Conservation (phyloP, 306 rosid genomes). For the Mimosa bimucronata region DNA sequence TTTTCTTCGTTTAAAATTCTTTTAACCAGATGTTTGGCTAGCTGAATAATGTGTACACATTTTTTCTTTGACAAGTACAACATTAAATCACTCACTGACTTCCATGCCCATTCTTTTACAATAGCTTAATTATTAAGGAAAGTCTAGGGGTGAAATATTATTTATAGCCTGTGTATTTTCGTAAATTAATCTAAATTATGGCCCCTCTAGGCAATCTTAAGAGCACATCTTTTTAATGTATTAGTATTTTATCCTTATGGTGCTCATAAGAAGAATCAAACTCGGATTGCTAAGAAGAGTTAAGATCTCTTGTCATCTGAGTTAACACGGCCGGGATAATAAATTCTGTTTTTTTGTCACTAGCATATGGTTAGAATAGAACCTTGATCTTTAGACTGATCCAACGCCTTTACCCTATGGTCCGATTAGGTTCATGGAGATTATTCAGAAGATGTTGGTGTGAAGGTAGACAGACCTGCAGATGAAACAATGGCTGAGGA, state of each 20-base stretch:
- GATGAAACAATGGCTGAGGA: conserved; percentile 67
- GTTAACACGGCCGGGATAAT: background rate
- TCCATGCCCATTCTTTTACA: background rate
- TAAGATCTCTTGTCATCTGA: background rate
- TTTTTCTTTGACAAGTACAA: background rate
- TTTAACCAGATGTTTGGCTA: background rate
- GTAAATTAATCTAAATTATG: background rate
- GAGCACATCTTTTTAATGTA: background rate
- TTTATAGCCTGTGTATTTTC: background rate
- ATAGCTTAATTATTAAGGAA: too few relatives aligned
- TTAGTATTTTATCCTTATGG: background rate
- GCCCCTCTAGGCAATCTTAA: background rate
- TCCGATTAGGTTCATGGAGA: conserved; percentile 80
- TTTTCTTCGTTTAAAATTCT: background rate
- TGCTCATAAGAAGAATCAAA: background rate
- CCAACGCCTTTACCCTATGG: background rate
- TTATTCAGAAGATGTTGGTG: conserved; percentile 78
- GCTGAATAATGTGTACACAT: background rate
- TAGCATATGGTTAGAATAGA: background rate
- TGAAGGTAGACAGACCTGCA: conserved; percentile 82
- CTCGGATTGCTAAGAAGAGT: background rate
- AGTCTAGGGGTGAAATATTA: background rate
- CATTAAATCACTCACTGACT: background rate
- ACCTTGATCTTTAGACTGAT: background rate
- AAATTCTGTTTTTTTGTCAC: background rate